phyloP scores from a whole-genome alignment of 2,329 filamentous ascomycete genomes.

The Emmonsiellopsis sp. region DNA sequence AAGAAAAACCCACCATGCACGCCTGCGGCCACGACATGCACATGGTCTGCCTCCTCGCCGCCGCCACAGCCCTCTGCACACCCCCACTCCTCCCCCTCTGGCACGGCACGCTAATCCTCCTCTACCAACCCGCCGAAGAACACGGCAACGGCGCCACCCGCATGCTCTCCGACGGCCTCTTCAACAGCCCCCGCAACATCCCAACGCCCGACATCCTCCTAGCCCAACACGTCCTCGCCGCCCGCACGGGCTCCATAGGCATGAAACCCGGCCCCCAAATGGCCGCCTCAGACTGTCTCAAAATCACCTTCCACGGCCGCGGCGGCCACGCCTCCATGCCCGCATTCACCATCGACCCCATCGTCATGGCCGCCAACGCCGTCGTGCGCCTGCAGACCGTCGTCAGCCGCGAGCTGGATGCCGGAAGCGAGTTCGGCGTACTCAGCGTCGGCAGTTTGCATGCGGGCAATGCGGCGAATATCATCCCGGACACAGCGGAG shows the following conservation, averaged over 20 bases:
- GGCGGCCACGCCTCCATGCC: slow-evolving; percentile 52
- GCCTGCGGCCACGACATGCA: slow-evolving; percentile 56
- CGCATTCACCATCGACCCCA: slow-evolving; percentile 49
- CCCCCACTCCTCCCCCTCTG: slow-evolving; percentile 39
- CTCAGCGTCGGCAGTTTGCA: slow-evolving; percentile 52
- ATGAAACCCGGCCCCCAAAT: slow-evolving; percentile 32
- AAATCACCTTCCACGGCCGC: slow-evolving; percentile 49
- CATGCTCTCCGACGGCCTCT: slow-evolving; percentile 54
- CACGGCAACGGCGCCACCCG: slow-evolving; percentile 52
- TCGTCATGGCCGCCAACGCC: slow-evolving; percentile 48
- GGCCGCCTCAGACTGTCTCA: slow-evolving; percentile 37
- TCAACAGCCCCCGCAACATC: slow-evolving; percentile 26
- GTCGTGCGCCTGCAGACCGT: slow-evolving; percentile 53
- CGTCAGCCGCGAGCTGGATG: slow-evolving; percentile 46
- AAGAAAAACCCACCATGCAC: slow-evolving; percentile 51
- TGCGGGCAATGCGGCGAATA: slow-evolving; percentile 52
- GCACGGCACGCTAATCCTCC: slow-evolving; percentile 53
- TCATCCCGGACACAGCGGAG: slow-evolving; percentile 48
- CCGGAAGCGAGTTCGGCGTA: slow-evolving; percentile 44
- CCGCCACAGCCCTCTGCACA: slow-evolving; percentile 39
- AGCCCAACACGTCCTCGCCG: slow-evolving; percentile 48
- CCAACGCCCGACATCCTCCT: slow-evolving; percentile 49
- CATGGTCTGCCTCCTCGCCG: slow-evolving; percentile 47
- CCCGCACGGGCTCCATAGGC: slow-evolving; percentile 33
- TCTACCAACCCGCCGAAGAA: slow-evolving; percentile 63